Base-by-base conservation (phyloP, 116 monocot species). In the Dioscorea cayenensis region DNA sequence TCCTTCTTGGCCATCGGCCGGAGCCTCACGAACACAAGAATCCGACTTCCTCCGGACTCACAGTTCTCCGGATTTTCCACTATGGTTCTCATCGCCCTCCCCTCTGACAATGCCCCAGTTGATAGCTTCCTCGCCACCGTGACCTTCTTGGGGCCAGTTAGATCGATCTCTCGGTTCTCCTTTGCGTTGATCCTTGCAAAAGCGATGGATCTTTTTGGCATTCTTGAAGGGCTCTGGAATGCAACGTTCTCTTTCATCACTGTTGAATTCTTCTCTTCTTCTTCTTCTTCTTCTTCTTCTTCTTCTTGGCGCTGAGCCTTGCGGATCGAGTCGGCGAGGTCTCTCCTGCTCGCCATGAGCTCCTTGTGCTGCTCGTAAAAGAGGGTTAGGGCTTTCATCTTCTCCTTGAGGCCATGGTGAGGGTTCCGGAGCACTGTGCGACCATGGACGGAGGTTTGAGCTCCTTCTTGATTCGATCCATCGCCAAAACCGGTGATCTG, bases 1-100 rank as follows among this genome's bases (percentile, higher is more conserved):
- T 90, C 97, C 79, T 94, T 99, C 87, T 76, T 97, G 14, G 81
- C 73, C 88, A 93, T 86, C 21, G 97, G 93, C 79, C 97, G 79
- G 61, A 97, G 74, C 79, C 97, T 81, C 64, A 97, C 93, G 55
- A 88, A 96, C 78, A 92, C 96, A 65, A 86, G 61, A 21, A 96
- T 90, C 75, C 86, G 49, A 55, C 88, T 84, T 36, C 84, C 84
- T 10, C 43, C 72, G 62, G 25, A 11, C 66, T 75, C 81, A 20
- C 72, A 11, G 17, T 59, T 69, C 65, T 73, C 76, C n/a, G 4
- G 19, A 52, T 0, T 66, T 49, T n/a, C 66, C 62, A 72, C 81
- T 60, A 19, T 82, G 27, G 49, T 55, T 55, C 65, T 81, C 22
- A 51, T 7, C 11, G n/a, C 60, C 75, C 71, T 73, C 36, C 68